These are phyloP conservation scores for Colletotrichum nymphaeae DNA, from an alignment of 2,329 filamentous ascomycete species.

Conservation along the genomic window DNA sequence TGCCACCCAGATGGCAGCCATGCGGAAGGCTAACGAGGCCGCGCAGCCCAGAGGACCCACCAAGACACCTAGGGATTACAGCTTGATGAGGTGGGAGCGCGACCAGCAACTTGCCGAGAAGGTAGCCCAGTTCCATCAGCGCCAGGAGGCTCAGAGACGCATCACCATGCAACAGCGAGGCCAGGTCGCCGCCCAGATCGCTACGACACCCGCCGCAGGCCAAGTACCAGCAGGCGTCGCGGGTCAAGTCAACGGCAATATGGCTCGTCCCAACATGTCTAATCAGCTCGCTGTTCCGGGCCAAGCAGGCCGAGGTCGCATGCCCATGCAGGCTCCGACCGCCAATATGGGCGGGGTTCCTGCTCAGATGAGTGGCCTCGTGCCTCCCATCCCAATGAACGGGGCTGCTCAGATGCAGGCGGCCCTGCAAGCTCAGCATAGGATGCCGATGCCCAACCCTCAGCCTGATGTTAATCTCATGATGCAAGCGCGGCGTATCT, in stretches of 20 bases:
- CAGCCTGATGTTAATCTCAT: constrained; percentile 66
- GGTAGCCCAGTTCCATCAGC: constrained; percentile 65
- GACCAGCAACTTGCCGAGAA: constrained; percentile 76
- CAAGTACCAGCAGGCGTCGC: constrained; percentile 42
- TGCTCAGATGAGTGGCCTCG: constrained; percentile 63
- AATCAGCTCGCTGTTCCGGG: constrained; percentile 57
- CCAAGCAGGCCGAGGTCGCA: constrained; percentile 59
- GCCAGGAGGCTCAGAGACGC: constrained; percentile 70
- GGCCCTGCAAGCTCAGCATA: constrained; percentile 65
- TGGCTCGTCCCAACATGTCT: constrained; percentile 54
- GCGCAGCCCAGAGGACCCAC: constrained; percentile 59
- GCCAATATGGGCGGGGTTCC: constrained; percentile 61
- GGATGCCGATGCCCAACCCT: constrained; percentile 65
- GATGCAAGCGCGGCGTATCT: constrained; percentile 73
- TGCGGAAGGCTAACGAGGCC: constrained; percentile 82
- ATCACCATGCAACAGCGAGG: constrained; percentile 56
- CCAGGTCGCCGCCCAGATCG: constrained; percentile 55
- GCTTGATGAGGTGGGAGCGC: constrained; percentile 86
- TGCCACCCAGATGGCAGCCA: constrained; percentile 77
- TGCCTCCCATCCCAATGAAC: constrained; percentile 69
- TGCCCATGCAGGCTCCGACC: constrained; percentile 65
- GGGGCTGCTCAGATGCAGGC: constrained; percentile 76
- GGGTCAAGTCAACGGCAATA: constrained; percentile 41
- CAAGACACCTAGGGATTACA: constrained; percentile 92
- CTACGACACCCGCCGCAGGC: constrained; percentile 49